Evolutionary conservation across 2,329 filamentous ascomycete species (phyloP), one percentile per base, ranked within the genome.

Genomic region (Phialophora macrospora): DNA sequence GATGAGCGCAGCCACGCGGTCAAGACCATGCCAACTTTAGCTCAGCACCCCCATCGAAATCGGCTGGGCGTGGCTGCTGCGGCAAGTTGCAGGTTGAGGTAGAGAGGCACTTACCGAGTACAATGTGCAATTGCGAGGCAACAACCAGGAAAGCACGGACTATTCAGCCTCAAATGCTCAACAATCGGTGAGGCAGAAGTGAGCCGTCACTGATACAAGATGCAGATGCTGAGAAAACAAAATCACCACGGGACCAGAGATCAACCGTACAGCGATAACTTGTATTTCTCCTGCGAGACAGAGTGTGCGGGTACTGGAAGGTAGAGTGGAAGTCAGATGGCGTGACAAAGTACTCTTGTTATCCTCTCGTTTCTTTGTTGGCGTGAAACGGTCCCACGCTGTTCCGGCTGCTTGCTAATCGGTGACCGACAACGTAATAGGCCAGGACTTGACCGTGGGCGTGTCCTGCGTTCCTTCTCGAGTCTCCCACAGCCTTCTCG

Each of bases 211-310:
- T 48, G 32, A 26, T 52, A 48, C 38, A 55, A 49, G 41, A 38
- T 34, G 60, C 62, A 67, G 54, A 32, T 56, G 32, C 56, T 17
- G 30, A 55, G 54, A 67, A 41, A 12, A 24, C 41, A 59, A 46
- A 52, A 56, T 68, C 63, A 60, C 69, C 69, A 71, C 69, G 69
- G 69, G 69, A 68, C 63, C 69, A 69, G 60, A 68, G 69, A 68
- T 69, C 69, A 62, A 71, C 69, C 69, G 67, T 71, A 71, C 69
- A 68, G 69, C 60, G 63, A 61, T 26, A 14, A 60, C 57, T 64
- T 51, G 55, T 41, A 65, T 26, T 62, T 51, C 51, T 38, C 20
- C 51, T 48, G 24, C 51, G 28, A 34, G 26, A 55, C 46, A 41
- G 57, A 54, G 59, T 48, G 48, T 44, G 54, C 54, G 30, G 22